Percentiles rank a stretch among this genome's conserved stretches.
phyloP scores from a whole-genome alignment of 345 rosid species.

The Eutrema japonicum region DNA sequence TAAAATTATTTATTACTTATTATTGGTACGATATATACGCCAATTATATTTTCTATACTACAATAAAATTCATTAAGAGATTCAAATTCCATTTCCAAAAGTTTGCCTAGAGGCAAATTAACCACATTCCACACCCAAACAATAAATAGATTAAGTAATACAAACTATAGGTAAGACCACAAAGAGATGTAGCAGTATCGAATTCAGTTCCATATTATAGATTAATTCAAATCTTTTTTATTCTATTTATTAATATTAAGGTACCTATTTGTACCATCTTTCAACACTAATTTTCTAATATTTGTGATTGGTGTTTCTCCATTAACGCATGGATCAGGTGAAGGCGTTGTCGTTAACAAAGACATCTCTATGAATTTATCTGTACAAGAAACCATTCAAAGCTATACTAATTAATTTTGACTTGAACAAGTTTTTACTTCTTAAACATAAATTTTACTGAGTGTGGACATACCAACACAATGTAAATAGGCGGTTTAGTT shows the following conservation, averaged over 20 bases:
- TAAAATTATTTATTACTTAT: background rate
- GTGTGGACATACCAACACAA: background rate
- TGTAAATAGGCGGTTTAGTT: background rate
- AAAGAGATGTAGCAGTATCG: conserved; percentile 28
- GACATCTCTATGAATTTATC: background rate
- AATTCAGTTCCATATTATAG: conserved; percentile 24
- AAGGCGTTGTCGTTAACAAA: background rate
- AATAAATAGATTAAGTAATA: background rate
- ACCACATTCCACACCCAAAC: conserved; percentile 31
- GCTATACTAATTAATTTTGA: background rate
- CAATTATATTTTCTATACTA: background rate
- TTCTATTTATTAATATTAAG: background rate
- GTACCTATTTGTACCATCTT: conserved; percentile 22
- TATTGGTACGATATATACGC: conserved; percentile 17
- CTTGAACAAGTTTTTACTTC: background rate
- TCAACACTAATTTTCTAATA: conserved; percentile 12
- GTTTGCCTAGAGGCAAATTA: conserved; percentile 22
- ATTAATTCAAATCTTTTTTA: conserved; percentile 19
- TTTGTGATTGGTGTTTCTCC: background rate
- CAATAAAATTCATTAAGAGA: conserved; percentile 10
- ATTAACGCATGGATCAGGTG: background rate
- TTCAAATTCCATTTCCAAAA: conserved; percentile 37
- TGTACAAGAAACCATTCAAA: background rate
- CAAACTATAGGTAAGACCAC: conserved; percentile 33
- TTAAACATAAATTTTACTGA: background rate